Evolutionary conservation across 345 rosid genomes (phyloP).

Genomic region (Aquilaria yunnanensis): DNA sequence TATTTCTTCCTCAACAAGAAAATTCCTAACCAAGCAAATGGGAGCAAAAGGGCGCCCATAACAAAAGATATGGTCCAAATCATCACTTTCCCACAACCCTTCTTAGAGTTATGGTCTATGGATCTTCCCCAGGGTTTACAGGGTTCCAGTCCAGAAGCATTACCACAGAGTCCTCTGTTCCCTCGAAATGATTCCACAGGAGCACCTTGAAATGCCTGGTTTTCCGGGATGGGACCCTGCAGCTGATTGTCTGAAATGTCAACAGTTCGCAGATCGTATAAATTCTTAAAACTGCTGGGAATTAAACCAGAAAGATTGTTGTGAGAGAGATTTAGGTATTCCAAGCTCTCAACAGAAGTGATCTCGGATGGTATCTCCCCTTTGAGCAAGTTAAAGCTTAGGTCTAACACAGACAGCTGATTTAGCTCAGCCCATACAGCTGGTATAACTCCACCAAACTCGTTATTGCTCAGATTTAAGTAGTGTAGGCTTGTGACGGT

Average conservation of each 20-base stretch:
- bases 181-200: slow-evolving; percentile 2
- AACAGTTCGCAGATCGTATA: slow-evolving; percentile 4
- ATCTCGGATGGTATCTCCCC: slow-evolving; percentile 23
- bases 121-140: not conserved
- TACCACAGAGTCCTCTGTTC: slow-evolving; percentile 27
- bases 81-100: no score
- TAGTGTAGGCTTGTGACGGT: not conserved
- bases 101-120: not conserved
- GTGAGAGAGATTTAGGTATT: slow-evolving; percentile 20
- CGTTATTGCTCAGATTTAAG: slow-evolving; percentile 34
- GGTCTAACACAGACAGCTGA: slow-evolving; percentile 15
- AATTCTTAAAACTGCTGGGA: slow-evolving; percentile 2
- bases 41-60: slow-evolving; percentile 5
- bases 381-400: slow-evolving; percentile 21
- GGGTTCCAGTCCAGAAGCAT: slow-evolving; percentile 9
- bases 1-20: slow-evolving; percentile 6
- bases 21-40: not conserved
- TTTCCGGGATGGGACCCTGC: slow-evolving; percentile 28
- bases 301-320: slow-evolving; percentile 26
- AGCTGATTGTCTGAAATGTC: slow-evolving; percentile 28
- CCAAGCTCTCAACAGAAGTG: slow-evolving; percentile 9
- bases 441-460: slow-evolving; percentile 23
- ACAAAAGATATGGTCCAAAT: not conserved
- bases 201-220: slow-evolving; percentile 23
- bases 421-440: not conserved